Percentiles rank a stretch among this genome's conserved stretches.
Evolutionary conservation across 306 rosid genomes (phyloP).

Genomic region (Trifolium subterraneum): DNA sequence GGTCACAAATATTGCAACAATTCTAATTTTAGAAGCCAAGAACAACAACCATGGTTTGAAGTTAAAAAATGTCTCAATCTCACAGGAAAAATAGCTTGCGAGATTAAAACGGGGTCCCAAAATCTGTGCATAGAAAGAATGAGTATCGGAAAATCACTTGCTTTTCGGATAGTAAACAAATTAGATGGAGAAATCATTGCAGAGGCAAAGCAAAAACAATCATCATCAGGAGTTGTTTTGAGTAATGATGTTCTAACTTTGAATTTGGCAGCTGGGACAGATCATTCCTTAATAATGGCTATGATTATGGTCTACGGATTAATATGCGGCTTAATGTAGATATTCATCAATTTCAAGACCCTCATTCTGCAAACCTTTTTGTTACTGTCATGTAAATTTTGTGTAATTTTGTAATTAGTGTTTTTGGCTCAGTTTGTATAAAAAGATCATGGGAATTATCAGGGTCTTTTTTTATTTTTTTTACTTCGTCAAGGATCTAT

Average conservation of each 20-base stretch:
- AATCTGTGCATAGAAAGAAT: slow-evolving; percentile 55
- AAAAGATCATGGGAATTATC: not conserved
- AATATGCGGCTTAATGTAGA: slow-evolving; percentile 64
- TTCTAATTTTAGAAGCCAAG: slow-evolving; percentile 26
- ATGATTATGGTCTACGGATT: slow-evolving; percentile 67
- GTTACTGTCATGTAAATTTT: not conserved
- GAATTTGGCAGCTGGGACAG: slow-evolving; percentile 55
- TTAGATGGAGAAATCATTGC: slow-evolving; percentile 61
- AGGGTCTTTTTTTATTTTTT: not conserved
- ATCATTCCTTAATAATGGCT: slow-evolving; percentile 72
- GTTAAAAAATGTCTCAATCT: slow-evolving; percentile 54
- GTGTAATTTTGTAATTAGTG: not conserved
- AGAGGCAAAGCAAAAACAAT: slow-evolving; percentile 75
- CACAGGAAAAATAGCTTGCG: slow-evolving; percentile 56
- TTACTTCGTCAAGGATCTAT: not conserved
- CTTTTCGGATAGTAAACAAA: slow-evolving; percentile 55
- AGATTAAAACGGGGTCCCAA: slow-evolving; percentile 60
- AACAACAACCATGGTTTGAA: slow-evolving; percentile 57
- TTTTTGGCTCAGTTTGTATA: not conserved
- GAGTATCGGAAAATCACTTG: slow-evolving; percentile 50
- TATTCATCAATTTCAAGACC: no score
- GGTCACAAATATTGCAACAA: slow-evolving; percentile 54
- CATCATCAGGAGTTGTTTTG: slow-evolving; percentile 57
- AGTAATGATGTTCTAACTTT: slow-evolving; percentile 73
- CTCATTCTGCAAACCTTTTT: not conserved